Conservation (phyloP, 2,329 filamentous ascomycete genomes). For the Colletotrichum limetticola region DNA sequence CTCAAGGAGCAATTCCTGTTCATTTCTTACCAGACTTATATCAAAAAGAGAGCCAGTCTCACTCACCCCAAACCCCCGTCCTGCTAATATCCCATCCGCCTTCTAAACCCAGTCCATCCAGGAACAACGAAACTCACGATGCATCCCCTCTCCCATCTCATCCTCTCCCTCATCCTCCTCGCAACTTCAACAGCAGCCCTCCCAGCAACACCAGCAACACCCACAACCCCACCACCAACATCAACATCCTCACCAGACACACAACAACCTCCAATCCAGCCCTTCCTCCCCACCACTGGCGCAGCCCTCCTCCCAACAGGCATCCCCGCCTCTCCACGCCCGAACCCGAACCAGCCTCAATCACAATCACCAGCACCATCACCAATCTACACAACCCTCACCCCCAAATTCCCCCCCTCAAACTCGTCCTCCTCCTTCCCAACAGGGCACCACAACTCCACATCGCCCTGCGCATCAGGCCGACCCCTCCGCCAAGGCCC, state of each 20-base stretch:
- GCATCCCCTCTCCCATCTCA: conserved; percentile 3
- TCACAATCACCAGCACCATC: background rate
- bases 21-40: background rate
- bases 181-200: conserved; percentile 10
- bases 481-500: conserved; percentile 22
- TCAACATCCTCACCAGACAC: background rate
- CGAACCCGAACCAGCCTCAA: background rate
- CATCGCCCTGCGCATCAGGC: conserved; percentile 17
- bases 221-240: background rate
- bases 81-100: background rate
- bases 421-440: conserved; percentile 17
- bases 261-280: background rate
- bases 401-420: background rate
- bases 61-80: background rate
- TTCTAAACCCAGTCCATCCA: background rate
- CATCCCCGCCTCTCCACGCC: too few relatives aligned
- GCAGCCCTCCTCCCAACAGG: background rate
- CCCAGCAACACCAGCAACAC: conserved; percentile 23
- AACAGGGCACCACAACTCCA: background rate
- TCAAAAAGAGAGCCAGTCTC: background rate
- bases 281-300: conserved; percentile 10
- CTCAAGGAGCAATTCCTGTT: background rate
- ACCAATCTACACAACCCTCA: conserved; percentile 22
- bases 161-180: conserved; percentile 23
- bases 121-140: background rate